Base-by-base conservation (phyloP, 1,284 basidiomycete genomes). In the Mycosarcoma mackinlayi region DNA sequence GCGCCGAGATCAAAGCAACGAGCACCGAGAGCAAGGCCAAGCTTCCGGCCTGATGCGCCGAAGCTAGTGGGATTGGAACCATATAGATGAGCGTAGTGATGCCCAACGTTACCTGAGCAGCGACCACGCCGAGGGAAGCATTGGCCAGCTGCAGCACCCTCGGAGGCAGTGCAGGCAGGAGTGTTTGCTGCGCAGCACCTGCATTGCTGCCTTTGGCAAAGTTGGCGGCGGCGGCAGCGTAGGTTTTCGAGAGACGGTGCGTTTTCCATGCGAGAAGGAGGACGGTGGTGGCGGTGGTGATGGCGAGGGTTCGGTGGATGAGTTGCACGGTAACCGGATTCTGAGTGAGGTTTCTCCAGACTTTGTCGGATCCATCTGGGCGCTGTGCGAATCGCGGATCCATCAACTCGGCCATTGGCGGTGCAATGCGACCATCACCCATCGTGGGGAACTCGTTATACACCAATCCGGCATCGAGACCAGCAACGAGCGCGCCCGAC, bases 361-460 rank as follows among this genome's bases (percentile, higher is more conserved):
- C 34, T 25, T 66, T 68, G n/a, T 59, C 58, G 3, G 47, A 37
- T 83, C 76, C 34, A 81, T 87, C 83, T 88, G 88, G 10, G 90
- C 88, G 83, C 93, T 96, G 30, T n/a, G 63, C n/a, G 86, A 86
- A 21, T 10, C 67, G 62, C 10, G 63, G 62, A 35, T 82, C 80
- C 80, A 96, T 88, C 21, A 99, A 87, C 83, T 98, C 96, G 30
- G 90, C 87, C 11, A 86, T 78, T 0, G 94, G 93, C 4, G 96
- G 96, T 3, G 88, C 87, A 27, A 97, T 40, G 0, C 78, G 83
- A 8, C 89, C 87, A 9, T 91, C 93, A 38, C 94, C 96, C 96
- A 99, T 99, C 6, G 90, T 85, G 0, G 96, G 96, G 85, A 97
- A 99, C 83, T 98, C 95, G 83, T 98, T 98, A 85, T 98, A 98